These are phyloP conservation scores for Wickerhamiella kurtzmanii DNA, from an alignment of 805 yeast species.

Conservation along the genomic window DNA sequence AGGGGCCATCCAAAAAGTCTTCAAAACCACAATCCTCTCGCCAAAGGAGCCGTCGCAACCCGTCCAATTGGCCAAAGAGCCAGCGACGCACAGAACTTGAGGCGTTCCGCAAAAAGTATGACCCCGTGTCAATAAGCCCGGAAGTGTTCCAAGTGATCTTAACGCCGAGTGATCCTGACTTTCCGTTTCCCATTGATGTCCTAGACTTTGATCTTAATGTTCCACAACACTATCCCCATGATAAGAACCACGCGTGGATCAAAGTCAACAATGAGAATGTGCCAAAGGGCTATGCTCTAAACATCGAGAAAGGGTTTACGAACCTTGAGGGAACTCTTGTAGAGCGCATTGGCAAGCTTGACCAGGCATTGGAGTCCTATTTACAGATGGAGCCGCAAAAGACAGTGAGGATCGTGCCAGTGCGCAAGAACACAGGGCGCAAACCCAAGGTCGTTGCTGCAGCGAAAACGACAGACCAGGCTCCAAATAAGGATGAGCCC, in stretches of 20 bases:
- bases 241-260: slow-evolving; percentile 4
- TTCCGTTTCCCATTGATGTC: slow-evolving; percentile 48
- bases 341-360: slow-evolving; percentile 44
- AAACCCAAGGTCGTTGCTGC: not conserved
- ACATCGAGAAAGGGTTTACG: slow-evolving; percentile 52
- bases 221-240: slow-evolving; percentile 43
- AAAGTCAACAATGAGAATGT: slow-evolving; percentile 49
- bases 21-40: no score
- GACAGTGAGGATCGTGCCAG: slow-evolving; percentile 43
- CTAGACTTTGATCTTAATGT: slow-evolving; percentile 41
- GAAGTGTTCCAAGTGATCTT: slow-evolving; percentile 15
- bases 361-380: slow-evolving; percentile 43
- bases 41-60: slow-evolving; percentile 1
- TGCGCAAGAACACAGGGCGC: not conserved
- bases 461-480: not conserved
- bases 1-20: not conserved
- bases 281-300: slow-evolving; percentile 53
- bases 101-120: slow-evolving; percentile 8
- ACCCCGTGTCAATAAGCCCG: slow-evolving; percentile 12
- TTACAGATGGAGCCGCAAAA: slow-evolving; percentile 45
- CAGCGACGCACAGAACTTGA: slow-evolving; percentile 18
- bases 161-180: slow-evolving; percentile 56
- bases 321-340: slow-evolving; percentile 30
- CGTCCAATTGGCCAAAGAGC: slow-evolving; percentile 7
- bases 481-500: not conserved